Evolutionary conservation across 225 moss, liverwort and hornwort species (phyloP).

Genomic region (Pseudoscleropodium purum): DNA sequence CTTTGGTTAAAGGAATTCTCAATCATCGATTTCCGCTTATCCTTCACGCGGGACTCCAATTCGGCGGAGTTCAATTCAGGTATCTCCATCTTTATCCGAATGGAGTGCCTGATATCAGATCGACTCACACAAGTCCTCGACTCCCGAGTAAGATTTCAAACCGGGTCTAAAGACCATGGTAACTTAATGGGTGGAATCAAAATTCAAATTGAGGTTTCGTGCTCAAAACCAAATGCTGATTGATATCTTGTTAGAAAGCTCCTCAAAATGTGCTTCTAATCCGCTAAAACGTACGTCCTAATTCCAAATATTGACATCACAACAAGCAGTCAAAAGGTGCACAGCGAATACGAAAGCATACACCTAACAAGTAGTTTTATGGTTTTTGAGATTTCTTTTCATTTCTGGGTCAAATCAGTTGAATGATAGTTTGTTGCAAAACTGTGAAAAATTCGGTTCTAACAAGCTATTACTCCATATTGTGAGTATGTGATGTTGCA

Average conservation of each 20-base stretch:
- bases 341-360: not conserved
- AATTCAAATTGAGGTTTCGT: not conserved
- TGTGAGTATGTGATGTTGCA: not conserved
- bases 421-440: not conserved
- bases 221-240: not conserved
- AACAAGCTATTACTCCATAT: not conserved
- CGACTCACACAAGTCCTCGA: not conserved
- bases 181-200: not conserved
- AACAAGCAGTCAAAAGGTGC: not conserved
- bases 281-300: not conserved
- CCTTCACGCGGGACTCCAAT: conserved; percentile 22
- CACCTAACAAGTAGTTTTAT: not conserved
- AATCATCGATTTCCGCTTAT: conserved; percentile 32
- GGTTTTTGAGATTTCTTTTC: not conserved
- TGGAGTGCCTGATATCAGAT: not conserved
- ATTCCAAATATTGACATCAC: not conserved
- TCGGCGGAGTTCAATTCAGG: conserved; percentile 14
- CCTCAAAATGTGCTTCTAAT: not conserved
- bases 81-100: conserved; percentile 14
- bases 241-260: not conserved
- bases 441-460: not conserved
- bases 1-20: conserved; percentile 2
- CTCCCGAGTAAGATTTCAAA: not conserved
- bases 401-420: not conserved
- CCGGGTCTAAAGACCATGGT: too few relatives aligned